These are phyloP conservation scores for Coccomyxa sp. DNA, from an alignment of 139 green algal genomes.

Conservation along the genomic window DNA sequence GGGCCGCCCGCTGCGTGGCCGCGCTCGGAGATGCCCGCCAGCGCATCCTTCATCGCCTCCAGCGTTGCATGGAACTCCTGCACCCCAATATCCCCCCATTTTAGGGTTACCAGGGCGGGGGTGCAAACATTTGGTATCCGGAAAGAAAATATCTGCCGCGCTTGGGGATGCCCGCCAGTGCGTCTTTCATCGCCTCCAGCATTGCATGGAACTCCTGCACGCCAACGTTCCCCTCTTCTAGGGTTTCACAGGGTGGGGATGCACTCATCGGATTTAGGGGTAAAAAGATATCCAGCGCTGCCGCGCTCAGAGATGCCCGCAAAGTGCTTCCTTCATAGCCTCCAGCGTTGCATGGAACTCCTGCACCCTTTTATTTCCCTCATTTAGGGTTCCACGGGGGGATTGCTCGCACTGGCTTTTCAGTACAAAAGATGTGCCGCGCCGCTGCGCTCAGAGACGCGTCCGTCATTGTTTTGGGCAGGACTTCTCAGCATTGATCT, in stretches of 20 bases:
- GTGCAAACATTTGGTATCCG: neutral
- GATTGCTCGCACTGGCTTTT: too few species aligned
- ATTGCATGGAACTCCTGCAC: neutral
- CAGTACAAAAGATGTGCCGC: too few species aligned
- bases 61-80: constrained; percentile 4
- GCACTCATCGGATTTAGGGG: too few species aligned
- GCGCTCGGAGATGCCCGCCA: neutral
- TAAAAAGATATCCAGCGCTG: too few species aligned
- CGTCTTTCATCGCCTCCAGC: neutral
- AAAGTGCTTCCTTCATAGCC: neutral
- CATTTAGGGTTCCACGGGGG: too few species aligned
- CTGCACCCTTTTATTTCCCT: too few species aligned
- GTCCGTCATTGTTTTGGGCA: too few species aligned
- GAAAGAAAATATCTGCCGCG: too few species aligned
- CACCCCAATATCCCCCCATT: neutral
- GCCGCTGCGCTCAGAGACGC: too few species aligned
- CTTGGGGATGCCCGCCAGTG: neutral
- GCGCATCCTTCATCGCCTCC: neutral
- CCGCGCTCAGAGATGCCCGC: neutral
- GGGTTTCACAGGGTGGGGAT: neutral
- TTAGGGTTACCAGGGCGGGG: too few species aligned
- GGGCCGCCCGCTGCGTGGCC: neutral
- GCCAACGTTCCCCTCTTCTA: too few species aligned
- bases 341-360: neutral
- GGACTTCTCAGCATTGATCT: too few species aligned